Percentiles rank a stretch among this genome's conserved stretches.
Conservation (phyloP, 164 flowering plant species). For the Vitis labrusca region DNA sequence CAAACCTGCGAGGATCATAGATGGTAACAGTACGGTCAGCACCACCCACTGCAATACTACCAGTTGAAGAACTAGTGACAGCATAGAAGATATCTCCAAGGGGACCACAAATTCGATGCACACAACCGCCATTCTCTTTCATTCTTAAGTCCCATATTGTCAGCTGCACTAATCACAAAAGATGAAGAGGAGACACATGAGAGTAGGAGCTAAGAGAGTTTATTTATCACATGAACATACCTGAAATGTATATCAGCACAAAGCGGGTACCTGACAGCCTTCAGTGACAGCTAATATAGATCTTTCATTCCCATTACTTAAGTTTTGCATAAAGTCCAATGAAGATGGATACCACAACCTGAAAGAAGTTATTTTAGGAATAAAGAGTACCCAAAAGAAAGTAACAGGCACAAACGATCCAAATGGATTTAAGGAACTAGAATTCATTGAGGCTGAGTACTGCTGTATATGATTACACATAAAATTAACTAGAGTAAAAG, state of each 20-base stretch:
- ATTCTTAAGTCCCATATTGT: constrained; percentile 79
- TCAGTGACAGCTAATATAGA: constrained; percentile 69
- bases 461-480: too few relatives aligned
- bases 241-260: constrained; percentile 1
- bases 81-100: constrained; percentile 71
- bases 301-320: constrained; percentile 36
- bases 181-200: constrained; percentile 6
- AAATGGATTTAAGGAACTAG: too few relatives aligned
- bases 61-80: constrained; percentile 58
- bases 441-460: too few relatives aligned
- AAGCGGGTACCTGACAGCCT: constrained; percentile 65
- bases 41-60: constrained; percentile 80
- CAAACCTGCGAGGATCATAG: constrained; percentile 89
- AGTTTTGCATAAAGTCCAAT: constrained; percentile 50
- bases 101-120: constrained; percentile 68
- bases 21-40: constrained; percentile 79
- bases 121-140: constrained; percentile 81
- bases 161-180: constrained; percentile 39
- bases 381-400: too few relatives aligned
- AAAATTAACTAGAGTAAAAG: too few relatives aligned
- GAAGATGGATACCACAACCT: constrained; percentile 78
- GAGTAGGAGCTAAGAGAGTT: not conserved
- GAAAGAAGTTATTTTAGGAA: constrained; percentile 13
- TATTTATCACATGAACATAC: constrained; percentile 1
- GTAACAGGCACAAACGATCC: too few relatives aligned